Evolutionary conservation across 2,329 filamentous ascomycete species (phyloP), one percentile per base, ranked within the genome.

Genomic region (Zasmidium citrigriseum): DNA sequence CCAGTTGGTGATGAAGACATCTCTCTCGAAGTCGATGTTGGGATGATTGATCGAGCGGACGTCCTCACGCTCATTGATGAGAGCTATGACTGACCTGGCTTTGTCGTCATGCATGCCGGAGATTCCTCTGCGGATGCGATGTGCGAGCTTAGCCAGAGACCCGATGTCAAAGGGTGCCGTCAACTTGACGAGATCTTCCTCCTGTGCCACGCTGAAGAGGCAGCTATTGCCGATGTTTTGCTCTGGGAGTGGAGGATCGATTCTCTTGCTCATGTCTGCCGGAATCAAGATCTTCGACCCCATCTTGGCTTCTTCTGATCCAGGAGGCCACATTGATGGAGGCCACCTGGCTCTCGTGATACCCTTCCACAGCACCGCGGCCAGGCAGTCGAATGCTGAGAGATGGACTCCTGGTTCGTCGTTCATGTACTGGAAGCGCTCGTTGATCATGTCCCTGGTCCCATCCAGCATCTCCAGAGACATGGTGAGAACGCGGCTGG

Each of bases 1-100:
- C 63, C 65, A 68, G 41, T 64, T 61, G n/a, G 62, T 62, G 24
- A 67, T 58, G 38, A 62, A 38, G 16, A 68, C 29, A 46, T 63
- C 63, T 1, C 47, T 55, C 25, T 52, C 34, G 38, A 51, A 55
- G 12, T 59, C 46, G 25, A 46, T 29, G 20, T 46, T 29, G 2
- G 47, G 29, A 12, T 38, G 41, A 21, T 55, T 38, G 12, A 54
- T 18, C 2, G 47, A 44, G 2, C 47, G 50, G 2, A 60, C 49
- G 41, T 61, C 50, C 27, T 57, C 41, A 23, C 38, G 22, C 14
- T 54, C 49, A 51, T 67, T 67, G 52, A 64, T 59, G 20, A 60
- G 29, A 4, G 60, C 59, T 29, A 66, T 64, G 12, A 54, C 52
- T 12, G 62, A 61, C 12, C 64, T 62, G 14, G 62, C 38, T 18